Evolutionary conservation across 148 eudicot genomes (phyloP).

Genomic region (Amaranthus hypochondriacus): DNA sequence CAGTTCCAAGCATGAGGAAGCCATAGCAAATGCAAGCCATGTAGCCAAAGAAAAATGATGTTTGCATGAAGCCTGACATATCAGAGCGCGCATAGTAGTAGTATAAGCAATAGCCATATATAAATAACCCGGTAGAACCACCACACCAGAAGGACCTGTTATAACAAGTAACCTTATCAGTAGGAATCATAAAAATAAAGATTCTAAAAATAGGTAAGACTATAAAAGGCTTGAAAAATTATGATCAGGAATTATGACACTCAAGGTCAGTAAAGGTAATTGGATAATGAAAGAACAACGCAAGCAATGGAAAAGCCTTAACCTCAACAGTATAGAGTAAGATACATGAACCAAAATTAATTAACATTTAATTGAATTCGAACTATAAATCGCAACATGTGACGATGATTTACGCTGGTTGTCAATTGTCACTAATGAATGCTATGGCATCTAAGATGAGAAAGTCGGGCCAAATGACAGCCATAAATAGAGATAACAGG

Average conservation of each 20-base stretch:
- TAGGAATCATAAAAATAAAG: background rate
- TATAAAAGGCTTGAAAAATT: background rate
- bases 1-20: slow-evolving; percentile 40
- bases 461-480: background rate
- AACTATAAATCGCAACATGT: no score
- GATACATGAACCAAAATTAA: no score
- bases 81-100: slow-evolving; percentile 36
- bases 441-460: background rate
- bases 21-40: slow-evolving; percentile 46
- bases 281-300: background rate
- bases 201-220: background rate
- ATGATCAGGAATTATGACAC: background rate
- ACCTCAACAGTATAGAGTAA: no score
- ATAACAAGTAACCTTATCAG: slow-evolving; percentile 7
- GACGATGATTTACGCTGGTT: no score
- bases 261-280: background rate
- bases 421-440: no score
- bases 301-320: no score
- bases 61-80: slow-evolving; percentile 41
- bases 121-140: slow-evolving; percentile 35
- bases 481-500: background rate
- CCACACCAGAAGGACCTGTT: slow-evolving; percentile 38
- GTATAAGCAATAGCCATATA: slow-evolving; percentile 36
- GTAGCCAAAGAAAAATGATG: slow-evolving; percentile 37
- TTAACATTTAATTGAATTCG: no score